Base-by-base conservation (phyloP, 192 early-diverging fungal species). In the Coemansia sp. region DNA sequence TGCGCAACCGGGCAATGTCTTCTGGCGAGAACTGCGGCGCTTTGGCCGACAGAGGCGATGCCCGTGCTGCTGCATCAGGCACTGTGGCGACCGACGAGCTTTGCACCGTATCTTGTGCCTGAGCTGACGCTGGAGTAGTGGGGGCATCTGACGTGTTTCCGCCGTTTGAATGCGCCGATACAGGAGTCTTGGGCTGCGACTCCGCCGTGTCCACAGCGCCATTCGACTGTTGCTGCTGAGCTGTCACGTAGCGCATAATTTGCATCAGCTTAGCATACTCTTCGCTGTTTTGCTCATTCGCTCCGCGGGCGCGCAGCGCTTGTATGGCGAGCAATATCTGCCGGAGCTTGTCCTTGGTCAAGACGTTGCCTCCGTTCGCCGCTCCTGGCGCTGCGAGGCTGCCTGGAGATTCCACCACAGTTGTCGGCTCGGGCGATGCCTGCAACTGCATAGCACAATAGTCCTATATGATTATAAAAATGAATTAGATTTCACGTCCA, bases 281-380 rank as follows among this genome's bases (percentile, higher is more conserved):
- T 14, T 82, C 81, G 63, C 86, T 86, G 65, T 85, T 92, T 42
- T 84, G 83, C 82, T 96, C 91, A 9, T 85, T 93, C 14, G 88
- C 86, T 14, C 92, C 91, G 11, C 72, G 76, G 9, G 78, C 66
- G 59, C 89, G 84, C 74, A 89, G 60, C 21, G 68, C 58, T 58
- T 86, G 81, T 24, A 75, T 70, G 14, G 67, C 70, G 66, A 69
- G 49, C 3, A 74, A 60, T 3, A 76, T 56, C 61, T 66, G 58
- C 21, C 58, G 64, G 3, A 74, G 61, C 57, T 63, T 64, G 5
- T 81, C 70, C 36, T 61, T 75, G 15, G 73, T 60, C 63, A 70
- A 42, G 14, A 66, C 56, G 17, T 50, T 63, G 46, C 51, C 24
- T 7, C 12, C 23, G 17, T 17, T 36, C 10, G 52, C 53, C 5